Evolutionary conservation across 2,329 filamentous ascomycete species (phyloP), one percentile per base, ranked within the genome.

Genomic region (Cladophialophora carrionii): DNA sequence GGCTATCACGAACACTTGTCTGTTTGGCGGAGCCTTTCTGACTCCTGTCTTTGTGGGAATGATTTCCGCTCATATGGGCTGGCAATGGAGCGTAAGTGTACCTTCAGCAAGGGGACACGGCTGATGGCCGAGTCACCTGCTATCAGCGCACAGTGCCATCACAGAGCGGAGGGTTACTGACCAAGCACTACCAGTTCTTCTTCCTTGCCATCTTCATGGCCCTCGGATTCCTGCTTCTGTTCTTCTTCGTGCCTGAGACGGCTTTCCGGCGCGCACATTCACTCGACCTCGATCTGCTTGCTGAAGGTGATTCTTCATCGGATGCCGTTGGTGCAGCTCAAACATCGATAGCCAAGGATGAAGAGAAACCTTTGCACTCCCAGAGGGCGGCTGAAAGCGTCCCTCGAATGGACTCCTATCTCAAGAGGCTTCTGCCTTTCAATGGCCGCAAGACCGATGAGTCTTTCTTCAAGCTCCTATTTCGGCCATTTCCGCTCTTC

Each of bases 211-310:
- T 97, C 70, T 96, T 96, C 77, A 84, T 87, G 52, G 91, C 83
- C 4, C 82, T 80, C 5, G 85, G 88, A 61, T 78, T 97, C 4
- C 88, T 91, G 0, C 78, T 89, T 10, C 80, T 96, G 22, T 80
- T 95, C 66, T 84, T 96, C 69, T 87, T 93, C 69, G 91, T 91
- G 56, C 94, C 94, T 0, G 94, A 97, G 78, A 96, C 91, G 0
- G 87, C 92, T 0, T 97, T 87, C 74, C 82, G 83, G 41, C 85
- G 93, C 31, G 85, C 90, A 7, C 78, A 82, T 3, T 77, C 80
- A 41, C 82, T 94, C 57, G 91, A 95, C 71, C 90, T 87, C 1
- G 91, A 72, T 58, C 58, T 70, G 22, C 59, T 68, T n/a, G 41
- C 67, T n/a, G 61, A 65, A 26, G 60, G 65, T 5, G 51, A 54